phyloP scores from a whole-genome alignment of 495 filamentous ascomycete genomes.

The Eremomyces bilateralis region DNA sequence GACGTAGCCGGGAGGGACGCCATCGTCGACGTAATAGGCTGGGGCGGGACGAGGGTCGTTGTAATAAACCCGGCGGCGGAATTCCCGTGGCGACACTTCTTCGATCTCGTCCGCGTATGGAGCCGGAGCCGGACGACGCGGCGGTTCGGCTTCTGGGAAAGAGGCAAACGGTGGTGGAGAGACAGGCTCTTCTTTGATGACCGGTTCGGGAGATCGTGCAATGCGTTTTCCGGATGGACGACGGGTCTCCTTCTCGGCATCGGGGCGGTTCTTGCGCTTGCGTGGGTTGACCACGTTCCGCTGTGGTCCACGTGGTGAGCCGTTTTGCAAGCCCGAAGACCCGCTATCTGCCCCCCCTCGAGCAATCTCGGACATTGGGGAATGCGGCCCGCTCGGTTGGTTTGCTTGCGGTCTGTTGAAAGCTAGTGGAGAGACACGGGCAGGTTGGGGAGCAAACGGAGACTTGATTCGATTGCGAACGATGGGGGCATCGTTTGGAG shows the following conservation, averaged over 20 bases:
- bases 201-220: constrained; percentile 24
- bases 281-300: too few species aligned
- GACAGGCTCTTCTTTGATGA: constrained; percentile 72
- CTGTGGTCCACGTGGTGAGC: too few species aligned
- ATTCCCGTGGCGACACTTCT: constrained; percentile 24
- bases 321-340: too few species aligned
- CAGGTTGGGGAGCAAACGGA: constrained; percentile 62
- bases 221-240: constrained; percentile 13
- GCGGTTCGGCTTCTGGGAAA: constrained; percentile 10
- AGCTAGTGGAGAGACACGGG: constrained; percentile 57
- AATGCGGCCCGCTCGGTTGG: constrained; percentile 13
- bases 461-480: constrained; percentile 41
- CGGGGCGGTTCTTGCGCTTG: constrained; percentile 13
- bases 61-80: constrained; percentile 2
- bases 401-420: constrained; percentile 35
- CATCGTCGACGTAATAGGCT: constrained; percentile 1
- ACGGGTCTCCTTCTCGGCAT: constrained; percentile 26
- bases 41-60: neutral
- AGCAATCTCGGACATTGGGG: neutral
- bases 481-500: constrained; percentile 26
- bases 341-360: too few species aligned
- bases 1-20: constrained; percentile 17
- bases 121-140: constrained; percentile 28
- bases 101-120: constrained; percentile 24
- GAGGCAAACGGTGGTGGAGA: constrained; percentile 51